Base-by-base conservation (phyloP, 495 filamentous ascomycete genomes). In the Lindgomyces ingoldianus region DNA sequence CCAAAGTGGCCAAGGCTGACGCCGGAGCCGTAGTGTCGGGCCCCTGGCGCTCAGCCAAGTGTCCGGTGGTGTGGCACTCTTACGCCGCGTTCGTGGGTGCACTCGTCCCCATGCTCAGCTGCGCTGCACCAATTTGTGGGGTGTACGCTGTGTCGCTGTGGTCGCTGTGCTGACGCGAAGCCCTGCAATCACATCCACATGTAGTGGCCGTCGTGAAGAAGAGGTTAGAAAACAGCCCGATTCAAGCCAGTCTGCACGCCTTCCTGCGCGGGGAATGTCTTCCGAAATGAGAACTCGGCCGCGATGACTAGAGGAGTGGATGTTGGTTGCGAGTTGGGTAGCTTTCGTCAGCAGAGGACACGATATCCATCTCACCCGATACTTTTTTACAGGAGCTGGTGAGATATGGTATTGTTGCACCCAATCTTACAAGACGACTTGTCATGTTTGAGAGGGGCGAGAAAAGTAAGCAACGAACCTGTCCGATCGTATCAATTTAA, bases 31-130 rank as follows among this genome's bases (percentile, higher is more conserved):
- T 3, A 48, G 19, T 36, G 46, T 54, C 68, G 63, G 68, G 62
- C 36, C 26, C 60, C 16, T 6, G 46, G 41, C 49, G 54, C 50
- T 49, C 30, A 57, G 67, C 67, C 62, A 66, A 62, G 68, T 59
- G 25, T 62, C 68, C 68, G 68, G 55, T 65, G 58, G 52, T 22
- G 49, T 66, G 67, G 67, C 54, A 48, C 53, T 50, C 59, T 39
- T 50, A 65, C 62, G 52, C 60, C 59, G 62, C 56, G 41, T 64
- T 69, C 50, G 62, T 65, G 67, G 62, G 62, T 50, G 48, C 30
- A 49, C 33, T 55, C 16, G 12, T 26, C 64, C 64, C 64, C 64
- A 67, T 67, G 64, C 42, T 58, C 48, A 54, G 55, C 47, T 55
- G 62, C 41, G 25, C 16, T 47, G 39, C 58, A n/a, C 59, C 45